Evolutionary conservation across 768 basidiomycete species (phyloP), one percentile per base, ranked within the genome.

Genomic region (Boletus insuetus): DNA sequence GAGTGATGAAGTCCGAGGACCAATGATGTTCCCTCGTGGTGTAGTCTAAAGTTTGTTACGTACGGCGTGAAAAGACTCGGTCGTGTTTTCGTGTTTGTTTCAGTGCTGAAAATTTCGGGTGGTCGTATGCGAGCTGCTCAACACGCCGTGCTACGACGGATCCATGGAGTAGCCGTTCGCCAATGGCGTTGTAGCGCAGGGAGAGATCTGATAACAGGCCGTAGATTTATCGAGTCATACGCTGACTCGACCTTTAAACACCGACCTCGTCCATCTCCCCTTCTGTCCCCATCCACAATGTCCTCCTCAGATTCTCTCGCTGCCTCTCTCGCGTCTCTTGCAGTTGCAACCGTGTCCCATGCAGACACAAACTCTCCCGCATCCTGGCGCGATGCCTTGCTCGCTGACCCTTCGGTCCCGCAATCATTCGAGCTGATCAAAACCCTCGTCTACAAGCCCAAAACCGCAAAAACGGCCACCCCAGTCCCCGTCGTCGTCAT

Each of bases 381-480:
- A 0, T 73, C 84, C 43, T 96, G 94, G 94, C 83, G 82, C 60
- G 85, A 85, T 42, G 82, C 86, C 42, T 73, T 97, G 63, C 75
- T 79, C 57, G 76, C 80, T 8, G 70, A 73, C 48, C 61, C 79
- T 38, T 73, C 79, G 13, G 74, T 79, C 22, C 85, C 87, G 2
- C 74, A 73, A 45, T 75, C 77, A 16, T 90, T 87, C 65, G 83
- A 89, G 69, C 79, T 91, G 63, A 80, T 89, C 69, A 94, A 94
- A 72, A 90, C 89, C 46, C 86, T 95, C 62, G 87, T 96, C 53
- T 96, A 92, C 86, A 98, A 98, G 69, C 94, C 94, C 32, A 95
- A 95, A 74, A 93, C 94, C 3, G 88, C 94, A n/a, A 97, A 97
- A 71, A 81, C 83, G 0, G 91, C 89, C 8, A 83, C 81, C 31